Percentiles rank a stretch among this genome's conserved stretches.
Conservation (phyloP, 257 asterid species). For the Cruciata laevipes region DNA sequence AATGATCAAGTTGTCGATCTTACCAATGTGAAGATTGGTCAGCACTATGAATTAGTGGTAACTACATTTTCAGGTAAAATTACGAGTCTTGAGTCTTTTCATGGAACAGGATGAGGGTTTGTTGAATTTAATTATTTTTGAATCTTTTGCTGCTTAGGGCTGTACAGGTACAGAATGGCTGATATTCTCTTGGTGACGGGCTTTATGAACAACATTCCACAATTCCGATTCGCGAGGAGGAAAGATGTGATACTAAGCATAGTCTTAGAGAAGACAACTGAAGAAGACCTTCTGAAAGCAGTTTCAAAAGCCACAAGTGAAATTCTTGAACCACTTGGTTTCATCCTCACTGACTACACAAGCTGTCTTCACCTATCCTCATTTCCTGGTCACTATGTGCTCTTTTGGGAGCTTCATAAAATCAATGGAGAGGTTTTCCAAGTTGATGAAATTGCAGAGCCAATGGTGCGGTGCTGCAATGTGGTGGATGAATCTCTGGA, state of each 20-base stretch:
- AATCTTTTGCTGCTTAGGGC: background rate
- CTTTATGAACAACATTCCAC: constrained; percentile 6
- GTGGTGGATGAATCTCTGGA: constrained; percentile 10
- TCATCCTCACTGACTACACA: background rate
- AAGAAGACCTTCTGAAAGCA: constrained; percentile 13
- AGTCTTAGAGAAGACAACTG: background rate
- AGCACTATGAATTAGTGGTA: constrained; percentile 9
- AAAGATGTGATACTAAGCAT: constrained; percentile 3
- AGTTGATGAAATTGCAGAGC: background rate
- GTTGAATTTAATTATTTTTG: too few relatives aligned
- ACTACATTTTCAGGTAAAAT: constrained; percentile 8
- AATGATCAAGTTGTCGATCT: background rate
- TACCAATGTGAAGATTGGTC: constrained; percentile 8
- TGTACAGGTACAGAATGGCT: constrained; percentile 14
- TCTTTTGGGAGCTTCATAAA: constrained; percentile 16
- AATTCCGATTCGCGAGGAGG: constrained; percentile 12
- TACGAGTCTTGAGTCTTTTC: background rate
- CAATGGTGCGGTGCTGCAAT: background rate
- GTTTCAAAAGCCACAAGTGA: background rate
- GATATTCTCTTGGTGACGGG: constrained; percentile 9
- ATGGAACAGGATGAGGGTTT: background rate
- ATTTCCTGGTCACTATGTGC: constrained; percentile 18
- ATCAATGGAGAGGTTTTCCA: background rate
- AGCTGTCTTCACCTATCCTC: constrained; percentile 6
- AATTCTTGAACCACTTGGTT: constrained; percentile 7